Base-by-base conservation (phyloP, 441 rosid genomes). In the Populus tomentosa region DNA sequence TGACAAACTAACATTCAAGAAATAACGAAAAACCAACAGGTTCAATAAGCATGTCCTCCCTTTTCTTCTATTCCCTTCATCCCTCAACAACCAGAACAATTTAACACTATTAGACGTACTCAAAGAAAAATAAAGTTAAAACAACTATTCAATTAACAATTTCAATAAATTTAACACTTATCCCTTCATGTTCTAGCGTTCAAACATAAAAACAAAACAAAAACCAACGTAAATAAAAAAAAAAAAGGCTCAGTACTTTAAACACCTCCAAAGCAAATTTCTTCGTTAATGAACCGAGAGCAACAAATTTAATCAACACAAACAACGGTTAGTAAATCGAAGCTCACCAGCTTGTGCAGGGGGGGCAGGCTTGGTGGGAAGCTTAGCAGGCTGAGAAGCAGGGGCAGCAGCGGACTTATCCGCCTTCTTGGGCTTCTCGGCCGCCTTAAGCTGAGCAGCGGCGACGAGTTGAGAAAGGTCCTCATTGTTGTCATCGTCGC, bases 341-440 rank as follows among this genome's bases (percentile, higher is more conserved):
- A 7, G 6, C 82, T 81, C 71, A 92, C 98, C 95, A 81, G 97
- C 92, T 88, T 89, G 90, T 84, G 92, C 53, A 40, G 97, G 97
- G 79, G 95, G 91, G 18, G 66, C 70, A 1, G 97, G 94, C 87
- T 90, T 94, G 74, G 90, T 69, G 2, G 97, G 95, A 33, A 89
- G 77, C 87, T 86, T 87, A 65, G 90, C 89, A 26, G 91, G 80
- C 82, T 89, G 82, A 9, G 85, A 79, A 7, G 90, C 79, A 86
- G 85, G 90, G 78, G 83, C 79, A 11, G 85, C 71, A 11, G 85
- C 73, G 35, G 85, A 77, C 73, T 80, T 90, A 8, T 82, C 73
- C 72, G 82, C 84, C 63, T 82, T 86, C 90, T 88, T 90, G 21
- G 89, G 87, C 85, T 90, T 92, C 82, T 91, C 88, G 10, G 73